These are phyloP conservation scores for Talaromyces sp. DNA, from an alignment of 2,329 filamentous ascomycete genomes.

Conservation along the genomic window DNA sequence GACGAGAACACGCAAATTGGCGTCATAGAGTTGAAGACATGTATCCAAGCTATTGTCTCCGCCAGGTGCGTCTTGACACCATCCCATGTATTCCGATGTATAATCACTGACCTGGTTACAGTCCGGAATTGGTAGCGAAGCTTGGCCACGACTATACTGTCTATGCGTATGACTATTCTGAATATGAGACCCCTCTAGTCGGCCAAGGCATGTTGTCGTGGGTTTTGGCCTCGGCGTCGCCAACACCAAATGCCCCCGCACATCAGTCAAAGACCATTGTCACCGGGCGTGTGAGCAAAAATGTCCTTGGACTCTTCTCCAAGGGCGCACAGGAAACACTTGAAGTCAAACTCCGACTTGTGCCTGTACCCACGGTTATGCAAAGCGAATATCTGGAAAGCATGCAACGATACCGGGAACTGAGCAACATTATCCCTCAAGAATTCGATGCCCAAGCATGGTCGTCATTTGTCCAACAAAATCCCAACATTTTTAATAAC, in stretches of 20 bases:
- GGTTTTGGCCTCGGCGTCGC: constrained; percentile 60
- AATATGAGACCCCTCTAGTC: constrained; percentile 86
- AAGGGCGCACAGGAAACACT: constrained; percentile 78
- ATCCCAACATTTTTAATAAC: constrained; percentile 44
- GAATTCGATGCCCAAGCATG: constrained; percentile 70
- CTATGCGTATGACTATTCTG: constrained; percentile 94
- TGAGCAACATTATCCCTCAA: constrained; percentile 53
- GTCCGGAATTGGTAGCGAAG: constrained; percentile 77
- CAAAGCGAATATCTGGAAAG: constrained; percentile 57
- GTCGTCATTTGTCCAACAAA: constrained; percentile 70
- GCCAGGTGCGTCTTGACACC: constrained; percentile 45
- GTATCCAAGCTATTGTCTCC: constrained; percentile 72
- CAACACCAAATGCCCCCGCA: constrained; percentile 49
- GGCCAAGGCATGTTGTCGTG: constrained; percentile 94
- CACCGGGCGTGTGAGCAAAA: constrained; percentile 85
- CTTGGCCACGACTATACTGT: constrained; percentile 83
- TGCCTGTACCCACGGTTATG: constrained; percentile 63
- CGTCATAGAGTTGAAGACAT: constrained; percentile 78
- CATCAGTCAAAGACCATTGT: constrained; percentile 63
- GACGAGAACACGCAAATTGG: constrained; percentile 79
- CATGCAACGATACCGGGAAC: constrained; percentile 56
- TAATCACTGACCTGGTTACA: constrained; percentile 33
- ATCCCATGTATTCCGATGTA: background rate
- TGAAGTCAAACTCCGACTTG: constrained; percentile 85
- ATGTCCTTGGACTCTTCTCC: constrained; percentile 75